These are phyloP conservation scores for Mycosphaerelloides madeirae DNA, from an alignment of 2,329 filamentous ascomycete genomes.

Conservation along the genomic window DNA sequence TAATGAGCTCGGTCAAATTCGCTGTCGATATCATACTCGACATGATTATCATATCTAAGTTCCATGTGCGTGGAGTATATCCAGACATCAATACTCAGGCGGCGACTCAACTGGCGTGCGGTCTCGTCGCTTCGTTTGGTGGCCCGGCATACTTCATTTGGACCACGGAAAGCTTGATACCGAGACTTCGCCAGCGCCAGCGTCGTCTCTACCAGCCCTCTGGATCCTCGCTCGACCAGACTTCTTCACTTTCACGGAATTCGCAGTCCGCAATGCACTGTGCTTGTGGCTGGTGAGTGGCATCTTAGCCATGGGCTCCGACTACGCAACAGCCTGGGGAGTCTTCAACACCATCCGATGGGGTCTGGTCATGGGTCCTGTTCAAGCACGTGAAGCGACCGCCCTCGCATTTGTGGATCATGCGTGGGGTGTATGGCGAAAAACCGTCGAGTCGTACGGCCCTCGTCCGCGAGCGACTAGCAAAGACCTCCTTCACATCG, in stretches of 20 bases:
- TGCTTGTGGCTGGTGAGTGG: constrained; percentile 66
- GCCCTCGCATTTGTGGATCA: constrained; percentile 63
- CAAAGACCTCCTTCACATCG: constrained; percentile 35
- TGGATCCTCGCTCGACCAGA: constrained; percentile 54
- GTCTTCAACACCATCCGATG: constrained; percentile 70
- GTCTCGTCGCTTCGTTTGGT: constrained; percentile 50
- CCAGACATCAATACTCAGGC: constrained; percentile 63
- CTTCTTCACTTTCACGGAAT: constrained; percentile 57
- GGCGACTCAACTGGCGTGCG: constrained; percentile 58
- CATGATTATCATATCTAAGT: constrained; percentile 60
- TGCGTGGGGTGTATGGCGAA: constrained; percentile 54
- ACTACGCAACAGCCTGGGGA: constrained; percentile 69
- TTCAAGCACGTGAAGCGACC: constrained; percentile 62
- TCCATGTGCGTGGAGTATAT: constrained; percentile 52
- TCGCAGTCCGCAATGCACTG: constrained; percentile 61
- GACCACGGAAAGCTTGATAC: constrained; percentile 27
- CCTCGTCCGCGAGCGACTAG: constrained; percentile 14
- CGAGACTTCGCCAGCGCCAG: not conserved
- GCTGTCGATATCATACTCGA: constrained; percentile 63
- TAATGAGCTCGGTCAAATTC: constrained; percentile 62
- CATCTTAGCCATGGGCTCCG: constrained; percentile 58
- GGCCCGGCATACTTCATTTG: constrained; percentile 59
- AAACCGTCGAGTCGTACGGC: constrained; percentile 27
- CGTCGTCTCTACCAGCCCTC: constrained; percentile 44
- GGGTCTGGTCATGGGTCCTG: constrained; percentile 70